Conservation (phyloP, 495 filamentous ascomycete genomes). For the Penicillium diatomitis region DNA sequence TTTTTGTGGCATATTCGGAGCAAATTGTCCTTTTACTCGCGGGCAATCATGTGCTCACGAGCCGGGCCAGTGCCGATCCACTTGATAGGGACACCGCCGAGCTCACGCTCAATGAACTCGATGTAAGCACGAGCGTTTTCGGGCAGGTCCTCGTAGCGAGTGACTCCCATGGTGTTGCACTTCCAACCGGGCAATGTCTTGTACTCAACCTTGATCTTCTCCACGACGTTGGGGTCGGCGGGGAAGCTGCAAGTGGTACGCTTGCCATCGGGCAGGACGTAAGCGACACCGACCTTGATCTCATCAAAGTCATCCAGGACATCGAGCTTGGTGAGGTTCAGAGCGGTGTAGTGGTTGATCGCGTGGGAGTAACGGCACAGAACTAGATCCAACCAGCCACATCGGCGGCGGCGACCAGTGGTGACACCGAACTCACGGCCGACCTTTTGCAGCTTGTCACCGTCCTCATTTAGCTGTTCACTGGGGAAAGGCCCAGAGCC, state of each 20-base stretch:
- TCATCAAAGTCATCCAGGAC: constrained; percentile 74
- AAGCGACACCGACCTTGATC: constrained; percentile 70
- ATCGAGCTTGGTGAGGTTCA: constrained; percentile 88
- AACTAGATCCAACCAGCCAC: constrained; percentile 88
- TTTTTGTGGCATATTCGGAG: background rate
- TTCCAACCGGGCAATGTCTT: constrained; percentile 74
- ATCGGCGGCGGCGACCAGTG: constrained; percentile 74
- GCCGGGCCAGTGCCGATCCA: constrained; percentile 75
- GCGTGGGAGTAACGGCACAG: constrained; percentile 65
- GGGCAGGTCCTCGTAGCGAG: constrained; percentile 60
- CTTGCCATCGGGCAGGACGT: constrained; percentile 48
- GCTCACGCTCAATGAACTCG: constrained; percentile 65
- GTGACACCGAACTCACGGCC: constrained; percentile 71
- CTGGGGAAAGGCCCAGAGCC: constrained; percentile 79
- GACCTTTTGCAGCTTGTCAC: constrained; percentile 53
- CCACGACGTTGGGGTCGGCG: constrained; percentile 56
- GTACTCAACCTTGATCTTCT: constrained; percentile 54
- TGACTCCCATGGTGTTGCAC: constrained; percentile 52
- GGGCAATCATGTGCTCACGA: constrained; percentile 57
- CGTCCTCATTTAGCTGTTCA: constrained; percentile 59
- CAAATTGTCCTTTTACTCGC: constrained; percentile 22
- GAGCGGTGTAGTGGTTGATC: constrained; percentile 63
- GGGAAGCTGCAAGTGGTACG: constrained; percentile 52
- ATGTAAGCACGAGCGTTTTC: constrained; percentile 65
- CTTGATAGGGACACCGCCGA: constrained; percentile 57